Conservation (phyloP, 2,329 filamentous ascomycete species). For the Alternaria longipes region DNA sequence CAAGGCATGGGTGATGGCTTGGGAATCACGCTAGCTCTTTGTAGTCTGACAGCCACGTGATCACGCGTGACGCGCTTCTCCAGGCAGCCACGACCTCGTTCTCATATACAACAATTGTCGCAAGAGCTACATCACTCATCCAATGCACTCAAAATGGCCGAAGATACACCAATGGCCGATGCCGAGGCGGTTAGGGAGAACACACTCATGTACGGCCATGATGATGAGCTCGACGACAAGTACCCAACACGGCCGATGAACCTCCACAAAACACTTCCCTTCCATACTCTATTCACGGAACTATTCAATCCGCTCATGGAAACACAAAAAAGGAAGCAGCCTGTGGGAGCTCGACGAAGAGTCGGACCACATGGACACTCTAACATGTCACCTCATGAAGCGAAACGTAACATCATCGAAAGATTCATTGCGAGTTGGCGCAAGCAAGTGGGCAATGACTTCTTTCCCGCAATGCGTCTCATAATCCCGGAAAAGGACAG, state of each 20-base stretch:
- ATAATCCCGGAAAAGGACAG: constrained; percentile 94
- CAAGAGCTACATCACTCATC: not conserved
- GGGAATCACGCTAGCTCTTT: constrained; percentile 17
- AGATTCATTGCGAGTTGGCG: constrained; percentile 89
- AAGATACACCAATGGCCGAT: constrained; percentile 51
- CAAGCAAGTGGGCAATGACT: constrained; percentile 86
- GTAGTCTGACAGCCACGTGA: constrained; percentile 22
- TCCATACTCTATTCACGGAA: constrained; percentile 77
- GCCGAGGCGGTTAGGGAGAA: constrained; percentile 58
- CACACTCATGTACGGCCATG: constrained; percentile 59
- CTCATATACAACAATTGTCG: constrained; percentile 12
- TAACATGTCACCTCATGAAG: constrained; percentile 76
- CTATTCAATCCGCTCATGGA: constrained; percentile 85
- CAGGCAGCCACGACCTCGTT: constrained; percentile 17
- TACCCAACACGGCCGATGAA: constrained; percentile 84
- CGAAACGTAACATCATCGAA: constrained; percentile 81
- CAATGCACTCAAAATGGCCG: constrained; percentile 38
- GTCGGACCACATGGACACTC: constrained; percentile 66
- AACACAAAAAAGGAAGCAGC: constrained; percentile 76
- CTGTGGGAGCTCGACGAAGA: constrained; percentile 65
- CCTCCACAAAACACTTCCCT: constrained; percentile 78
- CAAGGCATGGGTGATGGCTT: constrained; percentile 13
- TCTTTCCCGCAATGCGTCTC: constrained; percentile 90
- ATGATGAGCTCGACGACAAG: constrained; percentile 60
- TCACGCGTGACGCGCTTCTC: constrained; percentile 24